These are phyloP conservation scores for Suillus cothurnatus DNA, from an alignment of 768 basidiomycete species.

Conservation along the genomic window DNA sequence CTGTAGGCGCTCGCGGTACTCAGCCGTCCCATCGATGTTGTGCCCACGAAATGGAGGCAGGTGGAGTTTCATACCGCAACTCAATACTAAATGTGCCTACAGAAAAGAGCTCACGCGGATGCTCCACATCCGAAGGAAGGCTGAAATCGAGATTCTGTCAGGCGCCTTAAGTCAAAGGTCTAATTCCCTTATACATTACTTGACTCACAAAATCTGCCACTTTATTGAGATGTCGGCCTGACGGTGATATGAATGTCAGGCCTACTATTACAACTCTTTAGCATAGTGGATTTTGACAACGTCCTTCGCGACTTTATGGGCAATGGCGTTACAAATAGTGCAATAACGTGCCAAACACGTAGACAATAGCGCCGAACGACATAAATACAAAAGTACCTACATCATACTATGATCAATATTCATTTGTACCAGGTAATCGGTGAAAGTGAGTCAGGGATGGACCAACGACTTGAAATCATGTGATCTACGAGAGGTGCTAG, in stretches of 20 bases:
- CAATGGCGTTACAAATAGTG: neutral
- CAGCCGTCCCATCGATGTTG: slow-evolving; percentile 34
- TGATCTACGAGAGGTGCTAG: neutral
- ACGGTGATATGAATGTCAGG: neutral
- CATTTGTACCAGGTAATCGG: neutral
- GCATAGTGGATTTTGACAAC: no score
- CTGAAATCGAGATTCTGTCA: slow-evolving; percentile 82
- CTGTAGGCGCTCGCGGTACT: slow-evolving; percentile 69
- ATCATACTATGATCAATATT: neutral
- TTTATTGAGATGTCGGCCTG: slow-evolving; percentile 29
- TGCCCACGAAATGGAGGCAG: slow-evolving; percentile 74
- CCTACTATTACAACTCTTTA: neutral
- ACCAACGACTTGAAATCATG: neutral
- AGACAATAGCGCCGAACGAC: neutral
- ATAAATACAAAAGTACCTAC: neutral
- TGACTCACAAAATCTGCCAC: slow-evolving; percentile 28
- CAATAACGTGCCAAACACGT: neutral
- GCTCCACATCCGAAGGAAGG: slow-evolving; percentile 82
- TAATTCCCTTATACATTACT: slow-evolving; percentile 27
- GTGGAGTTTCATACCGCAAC: slow-evolving; percentile 14
- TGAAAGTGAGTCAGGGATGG: neutral
- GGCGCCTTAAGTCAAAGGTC: slow-evolving; percentile 15
- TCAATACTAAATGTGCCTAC: slow-evolving; percentile 8
- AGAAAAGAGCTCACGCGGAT: slow-evolving; percentile 84
- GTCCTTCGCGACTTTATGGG: neutral